Evolutionary conservation across 768 basidiomycete genomes (phyloP).

Genomic region (Tricholoma bakamatsutake): DNA sequence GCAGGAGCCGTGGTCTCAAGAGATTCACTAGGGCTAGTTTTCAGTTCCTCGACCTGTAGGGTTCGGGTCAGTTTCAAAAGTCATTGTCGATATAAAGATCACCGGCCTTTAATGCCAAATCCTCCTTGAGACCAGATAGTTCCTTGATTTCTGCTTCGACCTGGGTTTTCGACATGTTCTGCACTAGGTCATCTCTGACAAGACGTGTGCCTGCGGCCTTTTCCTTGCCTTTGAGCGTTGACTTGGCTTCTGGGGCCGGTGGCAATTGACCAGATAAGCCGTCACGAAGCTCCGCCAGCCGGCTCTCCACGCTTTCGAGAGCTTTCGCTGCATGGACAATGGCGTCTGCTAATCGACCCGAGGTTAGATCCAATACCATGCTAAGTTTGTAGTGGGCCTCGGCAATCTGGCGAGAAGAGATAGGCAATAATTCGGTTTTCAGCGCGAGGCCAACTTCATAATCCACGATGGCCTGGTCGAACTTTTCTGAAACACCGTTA

Average conservation of each 20-base stretch:
- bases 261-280: slow-evolving; percentile 35
- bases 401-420: slow-evolving; percentile 90
- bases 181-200: slow-evolving; percentile 48
- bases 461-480: slow-evolving; percentile 89
- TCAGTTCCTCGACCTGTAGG: slow-evolving; percentile 84
- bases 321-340: slow-evolving; percentile 79
- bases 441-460: slow-evolving; percentile 73
- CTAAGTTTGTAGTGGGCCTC: slow-evolving; percentile 93
- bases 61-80: neutral
- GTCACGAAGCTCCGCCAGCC: slow-evolving; percentile 55
- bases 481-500: slow-evolving; percentile 64
- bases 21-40: slow-evolving; percentile 65
- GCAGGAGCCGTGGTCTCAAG: slow-evolving; percentile 55
- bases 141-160: slow-evolving; percentile 80
- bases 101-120: slow-evolving; percentile 76
- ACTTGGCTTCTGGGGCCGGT: slow-evolving; percentile 23
- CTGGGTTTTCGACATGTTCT: slow-evolving; percentile 66
- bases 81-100: neutral
- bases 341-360: slow-evolving; percentile 77
- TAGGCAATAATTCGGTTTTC: slow-evolving; percentile 68
- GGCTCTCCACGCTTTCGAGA: slow-evolving; percentile 66
- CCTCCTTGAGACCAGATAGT: slow-evolving; percentile 65
- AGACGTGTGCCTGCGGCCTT: slow-evolving; percentile 48
- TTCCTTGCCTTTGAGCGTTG: slow-evolving; percentile 64
- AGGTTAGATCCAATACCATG: slow-evolving; percentile 87